Conservation (phyloP, 2,329 filamentous ascomycete genomes). For the Nemania diffusa region DNA sequence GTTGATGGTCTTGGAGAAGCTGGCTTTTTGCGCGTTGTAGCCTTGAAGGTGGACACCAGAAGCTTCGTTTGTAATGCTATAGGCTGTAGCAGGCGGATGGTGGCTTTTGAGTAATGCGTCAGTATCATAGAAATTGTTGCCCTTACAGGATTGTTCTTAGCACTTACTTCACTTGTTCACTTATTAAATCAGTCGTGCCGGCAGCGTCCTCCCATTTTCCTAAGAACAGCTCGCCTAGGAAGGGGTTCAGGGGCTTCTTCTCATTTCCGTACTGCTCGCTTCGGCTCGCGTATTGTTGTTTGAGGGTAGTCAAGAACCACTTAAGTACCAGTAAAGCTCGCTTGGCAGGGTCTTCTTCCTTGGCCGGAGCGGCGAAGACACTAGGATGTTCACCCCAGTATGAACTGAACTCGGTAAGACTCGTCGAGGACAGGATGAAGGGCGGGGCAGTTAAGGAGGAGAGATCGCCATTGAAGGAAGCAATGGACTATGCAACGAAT, state of each 20-base stretch:
- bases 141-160: not conserved
- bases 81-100: constrained; percentile 64
- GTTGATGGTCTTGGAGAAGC: constrained; percentile 60
- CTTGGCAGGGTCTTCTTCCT: constrained; percentile 55
- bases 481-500: constrained; percentile 45
- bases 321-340: constrained; percentile 59
- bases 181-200: constrained; percentile 48
- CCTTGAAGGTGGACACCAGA: constrained; percentile 60
- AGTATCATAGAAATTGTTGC: constrained; percentile 2
- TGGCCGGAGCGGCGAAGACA: constrained; percentile 60
- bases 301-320: constrained; percentile 59
- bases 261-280: constrained; percentile 59
- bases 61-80: constrained; percentile 57
- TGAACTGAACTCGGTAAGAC: constrained; percentile 61
- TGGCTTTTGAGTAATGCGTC: constrained; percentile 50
- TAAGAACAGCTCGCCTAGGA: constrained; percentile 62
- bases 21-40: constrained; percentile 64
- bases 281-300: constrained; percentile 59
- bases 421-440: constrained; percentile 60
- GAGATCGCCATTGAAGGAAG: constrained; percentile 60
- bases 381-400: constrained; percentile 62
- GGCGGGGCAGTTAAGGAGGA: constrained; percentile 63
- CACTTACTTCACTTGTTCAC: constrained; percentile 59
- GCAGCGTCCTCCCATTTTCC: constrained; percentile 49
- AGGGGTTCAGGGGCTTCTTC: constrained; percentile 65